phyloP scores from a whole-genome alignment of 768 basidiomycete genomes.

The Kwoniella botswanensis region DNA sequence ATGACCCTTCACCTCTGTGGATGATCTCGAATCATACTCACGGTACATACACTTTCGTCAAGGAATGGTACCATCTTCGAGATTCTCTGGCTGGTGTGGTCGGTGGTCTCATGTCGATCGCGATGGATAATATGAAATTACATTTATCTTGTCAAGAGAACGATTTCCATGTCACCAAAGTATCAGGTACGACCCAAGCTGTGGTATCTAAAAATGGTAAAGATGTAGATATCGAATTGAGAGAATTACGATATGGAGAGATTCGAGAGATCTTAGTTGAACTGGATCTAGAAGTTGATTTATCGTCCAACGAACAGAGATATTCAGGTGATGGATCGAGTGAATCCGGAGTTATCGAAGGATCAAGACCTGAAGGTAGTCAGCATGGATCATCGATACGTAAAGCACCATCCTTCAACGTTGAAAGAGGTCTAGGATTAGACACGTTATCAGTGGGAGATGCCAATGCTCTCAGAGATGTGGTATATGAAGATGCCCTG shows the following conservation, averaged over 20 bases:
- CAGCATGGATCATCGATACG: constrained; percentile 8
- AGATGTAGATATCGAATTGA: constrained; percentile 92
- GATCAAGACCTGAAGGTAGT: background rate
- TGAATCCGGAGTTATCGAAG: constrained; percentile 13
- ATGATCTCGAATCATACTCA: constrained; percentile 97
- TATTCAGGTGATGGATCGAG: constrained; percentile 36
- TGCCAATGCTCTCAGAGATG: constrained; percentile 46
- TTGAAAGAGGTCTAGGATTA: constrained; percentile 29
- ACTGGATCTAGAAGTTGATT: constrained; percentile 73
- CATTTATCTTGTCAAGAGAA: constrained; percentile 92
- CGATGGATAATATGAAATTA: constrained; percentile 87
- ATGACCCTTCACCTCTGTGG: constrained; percentile 97
- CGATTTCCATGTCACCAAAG: constrained; percentile 90
- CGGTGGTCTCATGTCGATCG: constrained; percentile 96
- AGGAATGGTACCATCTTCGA: constrained; percentile 95
- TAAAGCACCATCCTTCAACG: constrained; percentile 14
- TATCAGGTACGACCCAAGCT: constrained; percentile 84
- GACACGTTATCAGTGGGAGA: constrained; percentile 38
- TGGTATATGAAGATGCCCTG: constrained; percentile 86
- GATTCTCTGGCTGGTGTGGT: constrained; percentile 91
- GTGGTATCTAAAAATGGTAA: constrained; percentile 90
- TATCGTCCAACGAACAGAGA: constrained; percentile 10
- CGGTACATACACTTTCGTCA: constrained; percentile 97
- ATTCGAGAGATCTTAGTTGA: constrained; percentile 96
- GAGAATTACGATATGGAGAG: constrained; percentile 94